Percentiles rank a stretch among this genome's conserved stretches.
Conservation (phyloP, 345 rosid genomes). For the Bruguiera gymnorhiza region DNA sequence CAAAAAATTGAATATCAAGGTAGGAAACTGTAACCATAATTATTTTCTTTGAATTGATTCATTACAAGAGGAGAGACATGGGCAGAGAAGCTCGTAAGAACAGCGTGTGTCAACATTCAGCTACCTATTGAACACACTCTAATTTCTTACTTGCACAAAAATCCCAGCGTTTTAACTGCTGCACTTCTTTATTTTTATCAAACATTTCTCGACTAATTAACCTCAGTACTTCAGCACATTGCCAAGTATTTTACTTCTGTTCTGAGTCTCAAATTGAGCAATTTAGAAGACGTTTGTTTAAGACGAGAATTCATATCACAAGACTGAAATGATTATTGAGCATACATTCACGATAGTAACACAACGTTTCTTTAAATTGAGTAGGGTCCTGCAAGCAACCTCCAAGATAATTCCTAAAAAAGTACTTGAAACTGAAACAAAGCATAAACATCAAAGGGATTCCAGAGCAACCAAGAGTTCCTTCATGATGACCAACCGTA, state of each 20-base stretch:
- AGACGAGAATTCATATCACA: background rate
- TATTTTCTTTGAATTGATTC: background rate
- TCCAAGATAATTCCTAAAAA: background rate
- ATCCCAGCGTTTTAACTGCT: too few species aligned
- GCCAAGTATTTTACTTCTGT: too few species aligned
- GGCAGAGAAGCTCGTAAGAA: too few species aligned
- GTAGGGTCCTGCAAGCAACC: background rate
- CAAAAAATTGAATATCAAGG: too few species aligned
- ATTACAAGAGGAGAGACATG: too few species aligned
- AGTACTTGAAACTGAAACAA: background rate
- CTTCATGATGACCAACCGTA: conserved; percentile 15
- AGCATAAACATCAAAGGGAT: background rate
- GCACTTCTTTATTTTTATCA: too few species aligned
- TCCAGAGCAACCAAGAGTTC: background rate
- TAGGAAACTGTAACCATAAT: conserved; percentile 19
- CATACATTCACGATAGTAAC: background rate
- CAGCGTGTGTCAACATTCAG: background rate
- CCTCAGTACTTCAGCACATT: too few species aligned
- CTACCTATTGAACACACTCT: too few species aligned
- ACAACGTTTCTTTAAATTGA: background rate
- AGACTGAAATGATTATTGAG: background rate
- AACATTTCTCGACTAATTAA: too few species aligned
- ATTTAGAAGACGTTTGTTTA: too few species aligned
- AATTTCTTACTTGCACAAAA: background rate
- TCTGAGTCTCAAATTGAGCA: too few species aligned